phyloP scores from a whole-genome alignment of 345 rosid genomes.

The Erodium maritimum region DNA sequence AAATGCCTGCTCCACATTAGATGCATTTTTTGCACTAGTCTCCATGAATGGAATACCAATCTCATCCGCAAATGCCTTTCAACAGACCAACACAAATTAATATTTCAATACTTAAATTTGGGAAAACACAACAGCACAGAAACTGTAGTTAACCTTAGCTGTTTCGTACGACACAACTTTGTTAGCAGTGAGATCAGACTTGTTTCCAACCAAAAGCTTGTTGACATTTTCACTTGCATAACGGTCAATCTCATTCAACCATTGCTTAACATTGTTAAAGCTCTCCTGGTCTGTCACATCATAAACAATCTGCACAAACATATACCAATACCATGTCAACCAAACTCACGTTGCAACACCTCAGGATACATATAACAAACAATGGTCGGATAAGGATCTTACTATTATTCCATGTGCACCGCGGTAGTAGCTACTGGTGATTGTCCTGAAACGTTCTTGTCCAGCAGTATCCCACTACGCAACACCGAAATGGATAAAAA shows the following conservation, averaged over 20 bases:
- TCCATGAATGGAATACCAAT: constrained; percentile 72
- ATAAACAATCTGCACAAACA: constrained; percentile 48
- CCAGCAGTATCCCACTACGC: constrained; percentile 93
- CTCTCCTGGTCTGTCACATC: constrained; percentile 75
- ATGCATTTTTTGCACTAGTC: constrained; percentile 64
- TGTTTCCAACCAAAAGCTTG: constrained; percentile 70
- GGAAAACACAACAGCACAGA: not conserved
- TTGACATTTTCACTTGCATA: constrained; percentile 70
- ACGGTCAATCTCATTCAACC: constrained; percentile 68
- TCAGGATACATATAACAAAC: not conserved
- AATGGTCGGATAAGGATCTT: constrained; percentile 8
- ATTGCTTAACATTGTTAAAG: constrained; percentile 69
- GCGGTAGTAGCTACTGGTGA: constrained; percentile 94
- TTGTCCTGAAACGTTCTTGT: constrained; percentile 91
- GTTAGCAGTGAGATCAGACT: constrained; percentile 56
- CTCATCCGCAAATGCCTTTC: constrained; percentile 65
- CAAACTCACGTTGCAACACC: not conserved
- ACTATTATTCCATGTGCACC: constrained; percentile 97
- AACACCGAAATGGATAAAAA: constrained; percentile 6
- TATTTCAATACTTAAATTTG: not conserved
- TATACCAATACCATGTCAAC: not conserved
- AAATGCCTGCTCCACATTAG: constrained; percentile 65
- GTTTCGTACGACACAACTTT: constrained; percentile 59
- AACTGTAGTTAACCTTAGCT: constrained; percentile 39
- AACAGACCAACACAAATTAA: not conserved